These are phyloP conservation scores for Sugiyamaella sp. DNA, from an alignment of 1,139 yeast species.

Conservation along the genomic window DNA sequence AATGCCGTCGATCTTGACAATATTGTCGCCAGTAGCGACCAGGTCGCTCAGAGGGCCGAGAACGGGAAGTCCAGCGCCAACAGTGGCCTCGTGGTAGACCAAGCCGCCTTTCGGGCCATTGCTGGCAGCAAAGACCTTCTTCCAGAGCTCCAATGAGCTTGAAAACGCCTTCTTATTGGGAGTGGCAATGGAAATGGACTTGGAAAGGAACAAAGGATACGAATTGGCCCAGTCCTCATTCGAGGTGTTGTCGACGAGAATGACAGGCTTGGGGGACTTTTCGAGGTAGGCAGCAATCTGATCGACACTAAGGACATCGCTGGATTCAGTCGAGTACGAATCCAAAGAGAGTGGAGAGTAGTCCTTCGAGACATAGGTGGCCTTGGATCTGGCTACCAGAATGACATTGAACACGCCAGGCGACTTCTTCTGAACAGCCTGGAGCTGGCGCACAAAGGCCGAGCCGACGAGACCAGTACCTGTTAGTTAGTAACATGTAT, in stretches of 20 bases:
- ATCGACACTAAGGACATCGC: constrained; percentile 54
- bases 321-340: constrained; percentile 45
- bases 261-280: constrained; percentile 71
- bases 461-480: constrained; percentile 96
- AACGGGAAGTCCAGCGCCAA: constrained; percentile 97
- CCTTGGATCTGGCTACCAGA: constrained; percentile 72
- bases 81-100: constrained; percentile 98
- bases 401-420: constrained; percentile 65
- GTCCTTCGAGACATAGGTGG: constrained; percentile 67
- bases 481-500: constrained; percentile 23
- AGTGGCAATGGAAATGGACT: constrained; percentile 91
- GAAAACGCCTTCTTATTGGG: constrained; percentile 98
- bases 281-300: constrained; percentile 65
- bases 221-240: constrained; percentile 71
- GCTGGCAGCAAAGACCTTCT: constrained; percentile 59
- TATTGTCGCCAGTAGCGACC: constrained; percentile 87
- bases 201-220: constrained; percentile 72
- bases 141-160: constrained; percentile 75
- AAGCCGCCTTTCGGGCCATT: constrained; percentile 65
- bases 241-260: constrained; percentile 92
- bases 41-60: constrained; percentile 86
- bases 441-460: constrained; percentile 78
- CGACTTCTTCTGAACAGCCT: constrained; percentile 47
- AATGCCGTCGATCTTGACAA: constrained; percentile 90
- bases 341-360: constrained; percentile 70